Conservation (phyloP, 805 yeast species). For the Yarrowia sp. region DNA sequence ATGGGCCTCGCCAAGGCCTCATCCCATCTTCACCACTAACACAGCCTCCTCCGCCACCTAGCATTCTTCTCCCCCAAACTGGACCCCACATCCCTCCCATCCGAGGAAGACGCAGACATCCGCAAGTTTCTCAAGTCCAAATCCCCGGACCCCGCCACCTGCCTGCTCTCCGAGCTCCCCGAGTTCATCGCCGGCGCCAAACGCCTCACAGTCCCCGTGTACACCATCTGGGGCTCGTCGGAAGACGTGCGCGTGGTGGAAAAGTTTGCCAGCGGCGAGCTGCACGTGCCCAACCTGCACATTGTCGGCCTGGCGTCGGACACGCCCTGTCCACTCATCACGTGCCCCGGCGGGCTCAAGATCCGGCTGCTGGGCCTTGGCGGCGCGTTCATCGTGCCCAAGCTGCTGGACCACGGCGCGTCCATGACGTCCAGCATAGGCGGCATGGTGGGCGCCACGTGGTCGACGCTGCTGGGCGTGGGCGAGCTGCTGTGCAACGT, state of each 20-base stretch:
- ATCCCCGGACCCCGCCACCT: conserved; percentile 47
- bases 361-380: conserved; percentile 73
- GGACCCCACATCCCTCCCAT: conserved; percentile 57
- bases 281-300: conserved; percentile 62
- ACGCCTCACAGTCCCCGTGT: conserved; percentile 65
- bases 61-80: conserved; percentile 70
- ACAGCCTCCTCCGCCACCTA: conserved; percentile 58
- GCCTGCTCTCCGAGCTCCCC: conserved; percentile 59
- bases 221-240: conserved; percentile 76
- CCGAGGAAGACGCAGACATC: conserved; percentile 61
- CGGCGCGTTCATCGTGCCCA: conserved; percentile 70
- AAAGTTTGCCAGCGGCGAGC: conserved; percentile 63
- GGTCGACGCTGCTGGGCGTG: conserved; percentile 75
- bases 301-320: conserved; percentile 63
- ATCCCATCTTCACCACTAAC: too few relatives aligned
- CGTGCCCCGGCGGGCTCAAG: conserved; percentile 55
- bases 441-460: conserved; percentile 70
- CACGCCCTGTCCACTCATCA: conserved; percentile 54
- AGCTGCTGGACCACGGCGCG: conserved; percentile 70
- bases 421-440: conserved; percentile 56
- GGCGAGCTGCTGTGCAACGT: conserved; percentile 67
- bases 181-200: conserved; percentile 56
- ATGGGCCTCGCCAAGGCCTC: too few relatives aligned
- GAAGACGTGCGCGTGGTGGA: conserved; percentile 75
- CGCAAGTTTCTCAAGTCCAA: conserved; percentile 52